Evolutionary conservation across 2,329 filamentous ascomycete genomes (phyloP), one percentile per base, ranked within the genome.

Genomic region (Neospermospora avenae): DNA sequence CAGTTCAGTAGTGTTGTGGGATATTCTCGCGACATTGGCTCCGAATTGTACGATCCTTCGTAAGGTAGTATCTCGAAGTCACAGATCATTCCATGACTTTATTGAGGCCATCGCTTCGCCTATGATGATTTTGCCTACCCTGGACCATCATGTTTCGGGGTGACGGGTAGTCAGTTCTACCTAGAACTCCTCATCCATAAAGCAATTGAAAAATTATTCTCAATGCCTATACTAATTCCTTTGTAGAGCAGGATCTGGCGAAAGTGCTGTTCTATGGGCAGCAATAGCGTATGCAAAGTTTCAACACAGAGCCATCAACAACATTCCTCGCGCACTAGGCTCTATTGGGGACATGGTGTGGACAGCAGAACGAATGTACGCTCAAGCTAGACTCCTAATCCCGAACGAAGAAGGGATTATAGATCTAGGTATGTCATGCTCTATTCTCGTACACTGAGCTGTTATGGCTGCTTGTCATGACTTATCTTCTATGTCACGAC

Each of bases 221-320:
- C n/a, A n/a, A n/a, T n/a, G n/a, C n/a, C 16, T 4, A 24, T 35
- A 31, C 48, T 51, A 37, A 51, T 11, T 5, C n/a, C 34, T 14
- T 3, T 5, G 11, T 20, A 44, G 44, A 2, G 53, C 59, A 31
- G 44, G 69, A 69, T 68, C 72, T 58, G 71, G 78, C n/a, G 71
- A 78, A 24, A 78, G 85, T 63, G 80, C 84, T 1, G 82, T 83
- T 37, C 72, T 88, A 2, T 87, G 84, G 84, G 81, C 82, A 16
- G 81, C 81, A 0, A 70, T 88, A 46, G 79, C 84, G 3, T 73
- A 87, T 51, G 81, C 83, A 3, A 79, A 84, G 1, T 79, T 81
- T 39, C 84, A 86, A 66, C 66, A 71, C 46, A 58, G 69, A 59
- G 65, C 68, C 4, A 70, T 70, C 41, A 69, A 68, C 34, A 69